Evolutionary conservation across 2,329 filamentous ascomycete genomes (phyloP).

Genomic region (Pyricularia sp.): DNA sequence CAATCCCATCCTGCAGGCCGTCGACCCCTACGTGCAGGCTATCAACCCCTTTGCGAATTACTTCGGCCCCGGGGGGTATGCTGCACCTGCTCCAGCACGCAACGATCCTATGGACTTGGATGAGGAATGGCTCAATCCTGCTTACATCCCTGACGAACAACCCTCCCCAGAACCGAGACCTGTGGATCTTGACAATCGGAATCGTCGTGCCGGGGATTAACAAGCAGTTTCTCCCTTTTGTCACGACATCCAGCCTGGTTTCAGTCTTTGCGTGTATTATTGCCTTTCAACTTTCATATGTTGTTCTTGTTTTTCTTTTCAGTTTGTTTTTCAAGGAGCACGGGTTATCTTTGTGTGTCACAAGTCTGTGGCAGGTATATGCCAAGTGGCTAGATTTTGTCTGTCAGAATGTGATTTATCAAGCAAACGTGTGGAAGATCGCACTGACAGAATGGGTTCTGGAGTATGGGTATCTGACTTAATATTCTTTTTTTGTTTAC

Average conservation of each 20-base stretch:
- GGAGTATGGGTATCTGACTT: neutral
- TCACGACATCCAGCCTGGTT: no score
- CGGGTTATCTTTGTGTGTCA: neutral
- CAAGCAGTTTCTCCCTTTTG: no score
- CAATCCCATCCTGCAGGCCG: no score
- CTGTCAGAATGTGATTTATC: neutral
- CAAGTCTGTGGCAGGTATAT: neutral
- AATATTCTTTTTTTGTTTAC: neutral
- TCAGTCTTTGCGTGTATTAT: no score
- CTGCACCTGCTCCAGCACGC: neutral
- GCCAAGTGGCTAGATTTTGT: neutral
- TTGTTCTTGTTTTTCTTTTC: neutral
- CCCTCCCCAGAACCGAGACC: no score
- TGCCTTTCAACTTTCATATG: neutral
- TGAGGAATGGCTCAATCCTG: neutral
- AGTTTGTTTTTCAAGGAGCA: neutral
- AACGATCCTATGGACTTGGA: neutral
- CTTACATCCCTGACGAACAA: neutral
- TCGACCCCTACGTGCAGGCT: no score
- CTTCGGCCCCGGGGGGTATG: no score
- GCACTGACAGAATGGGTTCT: neutral
- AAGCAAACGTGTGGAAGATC: neutral
- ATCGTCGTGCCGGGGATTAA: no score
- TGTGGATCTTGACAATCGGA: no score
- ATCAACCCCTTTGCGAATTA: no score